phyloP scores from a whole-genome alignment of 345 rosid genomes.

The Ceriops zippeliana region DNA sequence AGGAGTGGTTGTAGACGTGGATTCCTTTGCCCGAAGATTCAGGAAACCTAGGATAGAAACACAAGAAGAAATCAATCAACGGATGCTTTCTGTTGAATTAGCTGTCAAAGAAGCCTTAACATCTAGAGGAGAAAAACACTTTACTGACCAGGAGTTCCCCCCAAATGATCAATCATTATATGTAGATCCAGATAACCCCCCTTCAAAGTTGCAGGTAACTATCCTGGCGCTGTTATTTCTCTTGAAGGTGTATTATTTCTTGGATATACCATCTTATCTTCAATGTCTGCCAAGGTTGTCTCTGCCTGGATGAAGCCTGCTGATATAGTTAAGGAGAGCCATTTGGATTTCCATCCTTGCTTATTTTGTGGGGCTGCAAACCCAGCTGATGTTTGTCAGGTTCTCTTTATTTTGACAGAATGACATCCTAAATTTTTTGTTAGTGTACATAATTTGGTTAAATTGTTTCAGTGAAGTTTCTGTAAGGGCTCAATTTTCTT shows the following conservation, averaged over 20 bases:
- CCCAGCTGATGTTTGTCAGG: constrained; percentile 99
- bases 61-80: constrained; percentile 87
- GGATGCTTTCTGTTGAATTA: constrained; percentile 94
- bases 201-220: constrained; percentile 84
- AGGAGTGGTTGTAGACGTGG: constrained; percentile 54
- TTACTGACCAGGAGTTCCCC: constrained; percentile 98
- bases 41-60: constrained; percentile 95
- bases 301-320: constrained; percentile 97
- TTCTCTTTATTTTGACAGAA: constrained; percentile 27
- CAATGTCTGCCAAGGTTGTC: constrained; percentile 61
- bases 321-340: constrained; percentile 66
- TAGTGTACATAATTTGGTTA: constrained; percentile 14
- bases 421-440: constrained; percentile 10
- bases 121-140: constrained; percentile 77
- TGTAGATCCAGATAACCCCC: constrained; percentile 75
- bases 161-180: constrained; percentile 87
- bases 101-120: constrained; percentile 97
- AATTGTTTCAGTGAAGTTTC: constrained; percentile 13
- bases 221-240: constrained; percentile 12
- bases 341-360: constrained; percentile 63
- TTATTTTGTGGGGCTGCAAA: constrained; percentile 86
- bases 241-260: constrained; percentile 9
- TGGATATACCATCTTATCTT: constrained; percentile 21
- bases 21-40: constrained; percentile 87
- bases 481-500: constrained; percentile 12